Percentiles rank a stretch among this genome's conserved stretches.
Evolutionary conservation across 176 grass and related monocot species (phyloP).

Genomic region (Phoenix roebelenii): DNA sequence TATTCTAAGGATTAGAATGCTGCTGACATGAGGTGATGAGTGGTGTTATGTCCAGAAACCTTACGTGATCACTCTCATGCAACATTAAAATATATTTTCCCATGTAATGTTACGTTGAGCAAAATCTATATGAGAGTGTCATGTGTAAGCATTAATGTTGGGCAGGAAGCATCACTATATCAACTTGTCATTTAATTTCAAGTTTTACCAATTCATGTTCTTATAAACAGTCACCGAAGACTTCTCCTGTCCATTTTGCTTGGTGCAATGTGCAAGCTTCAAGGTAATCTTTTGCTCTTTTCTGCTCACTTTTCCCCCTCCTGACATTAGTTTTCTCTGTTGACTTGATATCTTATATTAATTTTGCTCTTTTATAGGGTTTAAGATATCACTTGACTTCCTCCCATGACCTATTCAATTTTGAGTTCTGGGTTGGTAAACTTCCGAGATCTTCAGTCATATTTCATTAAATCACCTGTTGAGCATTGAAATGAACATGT

Average conservation of each 20-base stretch:
- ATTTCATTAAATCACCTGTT: slow-evolving; percentile 11
- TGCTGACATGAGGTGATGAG: too few relatives aligned
- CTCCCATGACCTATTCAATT: slow-evolving; percentile 89
- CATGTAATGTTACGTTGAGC: too few relatives aligned
- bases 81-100: too few relatives aligned
- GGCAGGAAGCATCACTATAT: too few relatives aligned
- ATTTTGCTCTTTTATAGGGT: slow-evolving; percentile 36
- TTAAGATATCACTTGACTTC: slow-evolving; percentile 73
- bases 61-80: too few relatives aligned
- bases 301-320: not conserved
- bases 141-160: too few relatives aligned
- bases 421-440: slow-evolving; percentile 98
- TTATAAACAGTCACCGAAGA: slow-evolving; percentile 90
- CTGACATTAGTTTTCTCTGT: slow-evolving; percentile 4
- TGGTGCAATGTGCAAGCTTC: slow-evolving; percentile 82
- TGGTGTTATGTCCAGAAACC: too few relatives aligned
- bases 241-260: slow-evolving; percentile 94
- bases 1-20: too few relatives aligned
- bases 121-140: too few relatives aligned
- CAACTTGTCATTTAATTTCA: slow-evolving; percentile 2
- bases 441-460: slow-evolving; percentile 32
- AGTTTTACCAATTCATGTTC: slow-evolving; percentile 16
- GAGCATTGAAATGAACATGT: slow-evolving; percentile 15
- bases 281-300: slow-evolving; percentile 46
- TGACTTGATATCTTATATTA: slow-evolving; percentile 9